Evolutionary conservation across 2,329 filamentous ascomycete species (phyloP).

Genomic region (Trichoderma atrobrunneum): DNA sequence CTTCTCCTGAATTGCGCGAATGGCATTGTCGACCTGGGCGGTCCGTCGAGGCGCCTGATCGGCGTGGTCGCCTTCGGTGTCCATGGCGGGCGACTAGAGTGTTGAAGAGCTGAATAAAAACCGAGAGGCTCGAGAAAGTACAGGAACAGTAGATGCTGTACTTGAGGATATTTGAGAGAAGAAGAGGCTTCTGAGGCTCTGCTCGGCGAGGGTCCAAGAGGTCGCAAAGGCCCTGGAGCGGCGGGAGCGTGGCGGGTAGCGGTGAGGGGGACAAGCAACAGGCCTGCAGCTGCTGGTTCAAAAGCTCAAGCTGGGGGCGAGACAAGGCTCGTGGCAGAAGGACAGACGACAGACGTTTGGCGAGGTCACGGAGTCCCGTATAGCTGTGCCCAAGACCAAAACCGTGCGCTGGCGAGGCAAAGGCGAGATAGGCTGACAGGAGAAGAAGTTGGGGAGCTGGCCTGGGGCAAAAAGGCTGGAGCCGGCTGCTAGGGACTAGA

Average conservation of each 20-base stretch:
- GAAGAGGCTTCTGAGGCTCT: background rate
- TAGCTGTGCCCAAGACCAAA: background rate
- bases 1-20: constrained; percentile 91
- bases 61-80: constrained; percentile 42
- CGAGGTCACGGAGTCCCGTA: background rate
- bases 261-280: constrained; percentile 17
- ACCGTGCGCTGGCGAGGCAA: constrained; percentile 12
- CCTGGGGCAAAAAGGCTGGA: background rate
- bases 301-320: constrained; percentile 11
- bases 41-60: constrained; percentile 43
- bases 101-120: constrained; percentile 9
- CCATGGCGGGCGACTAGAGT: constrained; percentile 42
- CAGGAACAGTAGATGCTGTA: background rate
- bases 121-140: background rate
- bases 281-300: constrained; percentile 16
- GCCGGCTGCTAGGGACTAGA: background rate
- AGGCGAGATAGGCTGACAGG: constrained; percentile 14
- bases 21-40: constrained; percentile 78
- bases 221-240: constrained; percentile 8
- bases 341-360: background rate
- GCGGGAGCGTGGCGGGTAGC: constrained; percentile 11
- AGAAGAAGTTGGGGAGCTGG: constrained; percentile 13
- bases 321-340: constrained; percentile 4
- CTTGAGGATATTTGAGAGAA: background rate
- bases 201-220: constrained; percentile 8